phyloP scores from a whole-genome alignment of 192 early-diverging fungal species.

The Coemansia sp. region DNA sequence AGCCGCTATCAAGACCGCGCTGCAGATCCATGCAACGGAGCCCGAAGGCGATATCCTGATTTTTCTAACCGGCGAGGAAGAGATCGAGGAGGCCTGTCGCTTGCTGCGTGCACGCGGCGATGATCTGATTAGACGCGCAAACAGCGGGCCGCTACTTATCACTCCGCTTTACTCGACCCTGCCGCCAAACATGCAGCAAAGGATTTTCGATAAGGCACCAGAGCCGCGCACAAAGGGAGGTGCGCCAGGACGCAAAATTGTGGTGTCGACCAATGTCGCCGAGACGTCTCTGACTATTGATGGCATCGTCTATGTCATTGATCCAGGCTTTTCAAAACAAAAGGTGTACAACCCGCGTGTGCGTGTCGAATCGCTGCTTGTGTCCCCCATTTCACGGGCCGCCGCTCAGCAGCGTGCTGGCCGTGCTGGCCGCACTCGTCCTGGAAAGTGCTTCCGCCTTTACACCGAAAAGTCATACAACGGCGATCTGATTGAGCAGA shows the following conservation, averaged over 20 bases:
- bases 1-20: slow-evolving; percentile 89
- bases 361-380: slow-evolving; percentile 91
- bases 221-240: slow-evolving; percentile 73
- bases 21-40: slow-evolving; percentile 93
- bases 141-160: slow-evolving; percentile 78
- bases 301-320: slow-evolving; percentile 98
- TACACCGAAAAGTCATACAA: slow-evolving; percentile 97
- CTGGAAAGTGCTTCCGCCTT: slow-evolving; percentile 96
- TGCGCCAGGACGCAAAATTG: slow-evolving; percentile 90
- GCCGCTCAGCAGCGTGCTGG: slow-evolving; percentile 96
- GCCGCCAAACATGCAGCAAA: slow-evolving; percentile 86
- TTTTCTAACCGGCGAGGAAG: slow-evolving; percentile 98
- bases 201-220: slow-evolving; percentile 92
- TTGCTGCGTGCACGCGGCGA: slow-evolving; percentile 79
- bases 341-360: slow-evolving; percentile 99
- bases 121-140: slow-evolving; percentile 59
- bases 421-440: slow-evolving; percentile 96
- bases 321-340: slow-evolving; percentile 98
- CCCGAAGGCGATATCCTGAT: slow-evolving; percentile 95
- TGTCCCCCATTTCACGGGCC: slow-evolving; percentile 92
- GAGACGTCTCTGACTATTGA: slow-evolving; percentile 99
- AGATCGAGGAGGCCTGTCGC: slow-evolving; percentile 94
- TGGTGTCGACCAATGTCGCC: slow-evolving; percentile 97
- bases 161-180: slow-evolving; percentile 91
- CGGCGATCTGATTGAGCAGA: slow-evolving; percentile 93